Conservation (phyloP, 306 rosid genomes). For the Rosa lucieae region DNA sequence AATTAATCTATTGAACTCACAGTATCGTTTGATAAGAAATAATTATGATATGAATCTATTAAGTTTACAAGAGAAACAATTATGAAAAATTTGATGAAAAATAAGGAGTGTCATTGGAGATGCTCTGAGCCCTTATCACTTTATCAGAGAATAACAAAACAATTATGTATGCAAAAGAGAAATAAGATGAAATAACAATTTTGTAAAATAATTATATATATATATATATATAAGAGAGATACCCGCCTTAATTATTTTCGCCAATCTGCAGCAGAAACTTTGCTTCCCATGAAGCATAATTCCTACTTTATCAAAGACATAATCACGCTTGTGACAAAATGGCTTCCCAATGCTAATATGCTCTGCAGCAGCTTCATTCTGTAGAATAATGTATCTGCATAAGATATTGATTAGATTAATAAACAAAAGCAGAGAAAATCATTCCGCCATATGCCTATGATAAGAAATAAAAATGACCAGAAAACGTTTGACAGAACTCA, state of each 20-base stretch:
- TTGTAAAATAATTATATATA: background rate
- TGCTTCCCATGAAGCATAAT: conserved; percentile 84
- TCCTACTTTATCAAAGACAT: conserved; percentile 64
- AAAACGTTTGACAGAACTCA: background rate
- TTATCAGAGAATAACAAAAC: background rate
- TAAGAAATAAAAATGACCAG: conserved; percentile 17
- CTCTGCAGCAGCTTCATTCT: conserved; percentile 43
- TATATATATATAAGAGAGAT: background rate
- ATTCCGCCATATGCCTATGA: conserved; percentile 5
- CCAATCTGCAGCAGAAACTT: conserved; percentile 70
- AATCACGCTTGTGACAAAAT: conserved; percentile 26
- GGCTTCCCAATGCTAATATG: conserved; percentile 37
- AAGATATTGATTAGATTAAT: conserved; percentile 20
- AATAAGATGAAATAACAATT: background rate
- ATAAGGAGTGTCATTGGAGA: background rate
- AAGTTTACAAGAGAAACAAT: background rate
- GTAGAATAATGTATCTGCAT: conserved; percentile 66
- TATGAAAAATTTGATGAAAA: too few relatives aligned
- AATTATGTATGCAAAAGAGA: background rate
- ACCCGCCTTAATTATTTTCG: conserved; percentile 58
- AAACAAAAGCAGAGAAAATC: conserved; percentile 15
- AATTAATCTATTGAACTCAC: too few relatives aligned
- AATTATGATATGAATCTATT: too few relatives aligned
- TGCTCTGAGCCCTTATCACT: background rate
- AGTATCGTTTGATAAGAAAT: too few relatives aligned